Base-by-base conservation (phyloP, 202 grass and related monocot species). In the Tripidium arundinaceum region DNA sequence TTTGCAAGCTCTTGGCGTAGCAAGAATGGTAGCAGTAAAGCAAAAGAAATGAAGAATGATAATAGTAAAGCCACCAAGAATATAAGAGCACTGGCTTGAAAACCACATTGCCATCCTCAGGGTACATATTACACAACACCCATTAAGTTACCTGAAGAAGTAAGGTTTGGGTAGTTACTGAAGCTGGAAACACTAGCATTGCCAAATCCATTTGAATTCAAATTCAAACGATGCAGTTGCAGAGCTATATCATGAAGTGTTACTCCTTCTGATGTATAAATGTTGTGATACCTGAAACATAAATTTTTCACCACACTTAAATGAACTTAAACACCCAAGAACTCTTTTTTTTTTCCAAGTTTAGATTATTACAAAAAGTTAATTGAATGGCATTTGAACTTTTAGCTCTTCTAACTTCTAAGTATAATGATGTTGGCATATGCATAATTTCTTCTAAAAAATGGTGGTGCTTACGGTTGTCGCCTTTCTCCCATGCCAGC, bases 231-330 rank as follows among this genome's bases (percentile, higher is more conserved):
- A 72, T 77, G 84, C 77, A 98, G 49, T 81, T 86, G 70, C 24
- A 89, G 72, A 46, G 85, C 87, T 73, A 94, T 45, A 41, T 89
- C 76, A 94, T 98, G 94, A 39, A 98, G 94, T 79, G 94, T 86
- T 74, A 87, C 74, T 74, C 89, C 92, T 61, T 94, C 88, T 80
- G 79, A 57, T 89, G 86, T 91, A 88, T 93, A 98, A 78, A 98
- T 98, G 81, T 86, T 82, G 28, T 15, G 86, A 70, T 98, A 93
- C 78, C 94, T 98, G 84, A 81, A 88, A 85, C 31, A 76, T 64
- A 55, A 82, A 60, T 65, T 41, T 85, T 42, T 12, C 42, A 73
- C n/a, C 76, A 52, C 31, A n/a, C 79, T 65, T 77, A 68, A 81
- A 28, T 19, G 40, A 90, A 72, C 62, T 80, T 49, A 66, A 83